Base-by-base conservation (phyloP, 805 yeast genomes). In the Saturnispora bothae region DNA sequence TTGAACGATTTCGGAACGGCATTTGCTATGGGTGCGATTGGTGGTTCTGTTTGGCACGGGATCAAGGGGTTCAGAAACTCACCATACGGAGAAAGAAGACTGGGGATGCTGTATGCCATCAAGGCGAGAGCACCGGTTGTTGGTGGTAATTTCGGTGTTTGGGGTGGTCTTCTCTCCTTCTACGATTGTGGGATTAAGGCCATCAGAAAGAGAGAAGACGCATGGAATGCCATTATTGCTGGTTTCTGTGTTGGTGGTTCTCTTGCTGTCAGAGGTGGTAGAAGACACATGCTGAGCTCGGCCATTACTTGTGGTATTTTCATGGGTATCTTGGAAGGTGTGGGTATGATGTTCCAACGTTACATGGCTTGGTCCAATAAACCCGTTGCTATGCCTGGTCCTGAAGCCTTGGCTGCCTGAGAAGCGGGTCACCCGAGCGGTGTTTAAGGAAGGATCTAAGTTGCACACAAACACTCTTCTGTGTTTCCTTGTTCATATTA, bases 11-110 rank as follows among this genome's bases (percentile, higher is more conserved):
- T 92, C 54, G 99, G 99, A 58, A 97, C 96, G 61, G 97, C 98
- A 41, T 92, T 88, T 56, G 79, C 97, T 55, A 89, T 92, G 97
- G 99, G 99, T 66, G 96, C 77, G 51, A 83, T 92, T 55, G 98
- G 98, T 68, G 99, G 99, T 48, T 78, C 89, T 52, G 78, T 92
- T 46, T 92, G 98, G 98, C 97, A 92, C 68, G 96, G 97, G 57
- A 81, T 92, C 57, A 92, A 92, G 61, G 99, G 99, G 36, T 92
- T 92, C 72, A 76, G 98, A 62, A 92, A 92, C 71, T 86, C 96
- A 10, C 98, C 99, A 40, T 71, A 79, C 50, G 98, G 98, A 43
- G 98, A 92, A 64, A 77, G 98, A 66, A 71, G 94, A 53, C 62
- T 74, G 43, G 97, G 98, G 40, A 83, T 95, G 16, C 57, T 89